Base-by-base conservation (phyloP, 805 yeast species). In the Ogataea allantospora region DNA sequence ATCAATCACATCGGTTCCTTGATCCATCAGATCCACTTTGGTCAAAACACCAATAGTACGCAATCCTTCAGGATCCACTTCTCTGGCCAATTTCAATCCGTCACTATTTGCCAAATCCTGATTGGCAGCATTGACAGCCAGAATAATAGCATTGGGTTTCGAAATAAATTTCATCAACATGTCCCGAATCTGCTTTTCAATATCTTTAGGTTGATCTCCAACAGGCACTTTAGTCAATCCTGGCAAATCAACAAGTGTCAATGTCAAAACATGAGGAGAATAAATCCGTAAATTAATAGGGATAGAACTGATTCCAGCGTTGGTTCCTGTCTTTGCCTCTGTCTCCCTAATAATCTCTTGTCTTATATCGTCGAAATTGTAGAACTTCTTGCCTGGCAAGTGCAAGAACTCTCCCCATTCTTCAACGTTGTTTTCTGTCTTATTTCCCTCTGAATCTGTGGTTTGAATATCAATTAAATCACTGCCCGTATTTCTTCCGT, bases 391-490 rank as follows among this genome's bases (percentile, higher is more conserved):
- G 41, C 86, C 87, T 26, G 97, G 98, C 35, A 85, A 67, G 61
- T 93, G 98, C 50, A 91, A 73, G 62, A 93, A 93, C 64, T 93
- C 99, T 46, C 99, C 99, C 97, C 98, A 93, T 68, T 91, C 99
- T 46, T 75, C 82, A 27, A 70, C 72, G 55, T 83, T 83, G 63
- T 83, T 83, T 58, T 83, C 93, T 10, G 78, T 68, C 28, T 71
- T 68, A 33, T 69, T 68, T 19, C 78, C 77, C 38, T 66, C 60
- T 14, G 66, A 67, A 44, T 65, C 66, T 33, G 63, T 60, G 18
- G 75, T 58, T 43, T 71, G 67, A 41, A 73, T 66, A 38, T 68
- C 67, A 20, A 73, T 58, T 50, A 73, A 60, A 41, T 70, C 77
- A 24, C 34, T 38, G 10, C 43, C 33, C 27, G 55, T 51, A 20